Conservation (phyloP, 345 rosid species). For the Moricandia arvensis region DNA sequence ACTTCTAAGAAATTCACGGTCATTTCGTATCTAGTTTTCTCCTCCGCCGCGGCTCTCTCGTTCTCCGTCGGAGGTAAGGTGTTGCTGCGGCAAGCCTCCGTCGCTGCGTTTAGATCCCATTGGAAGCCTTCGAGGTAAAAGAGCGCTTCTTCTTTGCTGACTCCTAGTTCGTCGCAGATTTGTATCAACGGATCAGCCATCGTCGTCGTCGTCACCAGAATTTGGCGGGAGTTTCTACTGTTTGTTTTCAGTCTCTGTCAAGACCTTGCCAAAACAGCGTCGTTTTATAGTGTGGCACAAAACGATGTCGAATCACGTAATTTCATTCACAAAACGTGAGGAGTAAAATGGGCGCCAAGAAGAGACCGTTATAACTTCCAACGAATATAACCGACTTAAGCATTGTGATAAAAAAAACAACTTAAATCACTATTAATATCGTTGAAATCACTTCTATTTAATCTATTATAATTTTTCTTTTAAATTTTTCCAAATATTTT, state of each 20-base stretch:
- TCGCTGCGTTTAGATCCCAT: not conserved
- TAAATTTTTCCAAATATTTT: no score
- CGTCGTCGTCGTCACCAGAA: not conserved
- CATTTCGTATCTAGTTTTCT: not conserved
- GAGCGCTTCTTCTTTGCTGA: not conserved
- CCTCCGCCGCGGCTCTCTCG: not conserved
- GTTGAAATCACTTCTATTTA: not conserved
- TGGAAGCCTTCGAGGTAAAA: no score
- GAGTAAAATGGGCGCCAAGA: not conserved
- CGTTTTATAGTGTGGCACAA: not conserved
- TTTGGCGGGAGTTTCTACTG: not conserved
- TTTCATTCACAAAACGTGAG: not conserved
- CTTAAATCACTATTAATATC: not conserved
- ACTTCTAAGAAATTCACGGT: not conserved
- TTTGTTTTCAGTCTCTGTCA: no score
- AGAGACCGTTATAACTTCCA: not conserved
- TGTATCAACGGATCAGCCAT: not conserved
- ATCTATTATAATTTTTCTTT: no score
- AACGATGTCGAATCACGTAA: not conserved
- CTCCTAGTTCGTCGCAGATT: not conserved
- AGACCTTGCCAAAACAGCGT: not conserved
- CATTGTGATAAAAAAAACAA: not conserved
- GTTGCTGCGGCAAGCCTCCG: conserved; percentile 8
- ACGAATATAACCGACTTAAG: not conserved
- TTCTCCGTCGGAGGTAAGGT: not conserved